Conservation (phyloP, 2,329 filamentous ascomycete genomes). For the Colletotrichum tropicicola region DNA sequence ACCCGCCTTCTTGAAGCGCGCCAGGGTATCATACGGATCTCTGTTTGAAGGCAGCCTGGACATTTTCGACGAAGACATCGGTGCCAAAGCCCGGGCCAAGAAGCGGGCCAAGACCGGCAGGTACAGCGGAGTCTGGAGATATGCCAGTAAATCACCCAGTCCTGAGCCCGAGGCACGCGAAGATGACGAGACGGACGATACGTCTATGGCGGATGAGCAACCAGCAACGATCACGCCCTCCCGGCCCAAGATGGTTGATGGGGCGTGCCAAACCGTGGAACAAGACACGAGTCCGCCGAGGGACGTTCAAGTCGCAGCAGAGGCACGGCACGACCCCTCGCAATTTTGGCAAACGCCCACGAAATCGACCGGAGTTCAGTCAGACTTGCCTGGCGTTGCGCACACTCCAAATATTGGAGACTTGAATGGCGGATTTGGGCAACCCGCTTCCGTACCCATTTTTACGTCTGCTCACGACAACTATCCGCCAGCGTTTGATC, state of each 20-base stretch:
- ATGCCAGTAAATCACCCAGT: conserved; percentile 75
- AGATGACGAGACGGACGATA: conserved; percentile 33
- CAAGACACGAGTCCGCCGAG: conserved; percentile 30
- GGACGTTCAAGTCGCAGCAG: conserved; percentile 27
- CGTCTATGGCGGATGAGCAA: conserved; percentile 14
- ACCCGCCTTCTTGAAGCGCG: conserved; percentile 81
- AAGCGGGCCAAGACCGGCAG: conserved; percentile 77
- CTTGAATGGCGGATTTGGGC: background rate
- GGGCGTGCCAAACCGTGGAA: conserved; percentile 41
- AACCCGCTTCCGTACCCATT: conserved; percentile 5
- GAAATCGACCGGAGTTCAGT: conserved; percentile 24
- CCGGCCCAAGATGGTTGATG: conserved; percentile 39
- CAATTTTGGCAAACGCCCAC: conserved; percentile 20
- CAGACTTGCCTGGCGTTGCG: background rate
- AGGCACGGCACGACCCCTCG: conserved; percentile 13
- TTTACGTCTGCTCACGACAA: conserved; percentile 19
- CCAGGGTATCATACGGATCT: conserved; percentile 74
- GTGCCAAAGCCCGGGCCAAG: conserved; percentile 66
- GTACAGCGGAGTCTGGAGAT: conserved; percentile 76
- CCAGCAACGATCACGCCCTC: conserved; percentile 21
- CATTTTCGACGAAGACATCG: conserved; percentile 75
- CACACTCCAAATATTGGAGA: background rate
- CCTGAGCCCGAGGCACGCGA: conserved; percentile 61
- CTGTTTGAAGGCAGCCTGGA: conserved; percentile 72
- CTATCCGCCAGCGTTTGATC: conserved; percentile 15